These are phyloP conservation scores for Tillandsia leiboldiana DNA, from an alignment of 176 grass and related monocot genomes.

Conservation along the genomic window DNA sequence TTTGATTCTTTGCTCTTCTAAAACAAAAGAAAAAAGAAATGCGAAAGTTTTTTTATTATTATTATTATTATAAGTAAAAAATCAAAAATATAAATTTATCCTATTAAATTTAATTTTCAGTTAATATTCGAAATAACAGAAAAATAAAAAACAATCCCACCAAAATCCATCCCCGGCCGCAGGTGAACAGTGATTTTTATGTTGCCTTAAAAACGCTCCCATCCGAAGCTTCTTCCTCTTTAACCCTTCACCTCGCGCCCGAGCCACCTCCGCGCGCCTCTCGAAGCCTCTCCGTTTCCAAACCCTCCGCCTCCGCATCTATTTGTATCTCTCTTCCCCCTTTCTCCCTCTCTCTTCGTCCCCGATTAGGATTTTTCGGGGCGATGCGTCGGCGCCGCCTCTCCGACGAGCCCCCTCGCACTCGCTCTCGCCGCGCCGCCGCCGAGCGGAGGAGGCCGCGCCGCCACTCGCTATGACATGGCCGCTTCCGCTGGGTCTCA, in stretches of 20 bases:
- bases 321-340: neutral
- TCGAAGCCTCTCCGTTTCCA: constrained; percentile 4
- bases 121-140: too few relatives aligned
- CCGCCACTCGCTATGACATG: constrained; percentile 6
- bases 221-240: too few relatives aligned
- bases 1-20: too few relatives aligned
- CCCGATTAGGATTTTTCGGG: neutral
- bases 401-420: neutral
- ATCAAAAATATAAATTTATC: too few relatives aligned
- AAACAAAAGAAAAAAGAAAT: too few relatives aligned
- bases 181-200: too few relatives aligned
- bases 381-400: neutral
- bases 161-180: too few relatives aligned
- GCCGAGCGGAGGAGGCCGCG: neutral
- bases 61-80: too few relatives aligned
- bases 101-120: too few relatives aligned
- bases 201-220: too few relatives aligned
- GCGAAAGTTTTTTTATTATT: too few relatives aligned
- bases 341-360: neutral
- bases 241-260: constrained; percentile 9
- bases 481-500: constrained; percentile 31
- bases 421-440: neutral
- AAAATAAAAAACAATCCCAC: too few relatives aligned
- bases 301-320: neutral
- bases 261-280: neutral